phyloP scores from a whole-genome alignment of 192 early-diverging fungal genomes.

The Backusella sp. region DNA sequence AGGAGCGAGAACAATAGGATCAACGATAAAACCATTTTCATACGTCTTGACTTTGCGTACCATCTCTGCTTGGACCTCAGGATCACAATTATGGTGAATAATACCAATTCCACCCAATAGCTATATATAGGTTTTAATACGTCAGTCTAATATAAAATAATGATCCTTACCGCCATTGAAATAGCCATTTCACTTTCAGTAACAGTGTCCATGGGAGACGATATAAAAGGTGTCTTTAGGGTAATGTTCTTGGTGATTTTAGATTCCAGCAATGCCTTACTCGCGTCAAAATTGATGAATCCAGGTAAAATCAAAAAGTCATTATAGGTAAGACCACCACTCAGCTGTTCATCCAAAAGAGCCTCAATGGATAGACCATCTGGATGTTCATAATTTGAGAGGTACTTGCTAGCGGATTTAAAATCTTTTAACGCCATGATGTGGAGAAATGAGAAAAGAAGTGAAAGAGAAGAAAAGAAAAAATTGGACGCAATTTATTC shows the following conservation, averaged over 20 bases:
- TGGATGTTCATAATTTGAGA: conserved; percentile 31
- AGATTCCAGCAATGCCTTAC: conserved; percentile 75
- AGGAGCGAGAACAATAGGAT: conserved; percentile 86
- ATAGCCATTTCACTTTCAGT: conserved; percentile 99
- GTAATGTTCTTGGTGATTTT: conserved; percentile 87
- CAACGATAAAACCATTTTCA: conserved; percentile 98
- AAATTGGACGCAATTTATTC: neutral
- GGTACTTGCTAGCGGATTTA: neutral
- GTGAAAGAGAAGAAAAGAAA: neutral
- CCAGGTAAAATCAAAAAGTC: conserved; percentile 98
- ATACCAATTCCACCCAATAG: conserved; percentile 94
- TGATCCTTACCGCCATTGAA: conserved; percentile 82
- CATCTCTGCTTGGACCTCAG: conserved; percentile 97
- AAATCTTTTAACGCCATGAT: neutral
- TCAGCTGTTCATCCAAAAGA: conserved; percentile 75
- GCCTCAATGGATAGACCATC: conserved; percentile 88
- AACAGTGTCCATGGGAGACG: conserved; percentile 98
- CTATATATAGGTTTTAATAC: conserved; percentile 18
- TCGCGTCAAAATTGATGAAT: conserved; percentile 90
- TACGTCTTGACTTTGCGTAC: conserved; percentile 97
- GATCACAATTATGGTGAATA: conserved; percentile 96
- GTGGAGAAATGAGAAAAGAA: neutral
- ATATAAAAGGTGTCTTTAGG: conserved; percentile 92
- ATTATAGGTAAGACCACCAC: conserved; percentile 97
- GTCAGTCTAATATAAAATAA: neutral